A percentile compares a stretch with the other conserved stretches of the same genome.
phyloP scores from a whole-genome alignment of 768 basidiomycete genomes.

The Pleurotus djamor region DNA sequence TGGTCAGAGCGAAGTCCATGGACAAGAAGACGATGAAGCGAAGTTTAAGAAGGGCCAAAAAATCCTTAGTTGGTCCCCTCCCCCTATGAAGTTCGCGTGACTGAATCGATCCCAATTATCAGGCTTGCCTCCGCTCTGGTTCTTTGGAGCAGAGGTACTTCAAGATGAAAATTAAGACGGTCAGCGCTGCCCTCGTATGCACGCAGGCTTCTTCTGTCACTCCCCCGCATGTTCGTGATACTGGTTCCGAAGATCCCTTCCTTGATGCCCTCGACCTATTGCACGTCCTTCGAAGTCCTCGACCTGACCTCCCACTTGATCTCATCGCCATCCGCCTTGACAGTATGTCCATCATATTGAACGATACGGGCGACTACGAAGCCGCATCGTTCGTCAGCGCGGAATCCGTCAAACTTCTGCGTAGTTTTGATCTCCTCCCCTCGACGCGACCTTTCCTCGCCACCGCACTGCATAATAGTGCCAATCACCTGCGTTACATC shows the following conservation, averaged over 20 bases:
- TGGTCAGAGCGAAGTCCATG: not conserved
- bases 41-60: not conserved
- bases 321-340: not conserved
- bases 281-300: not conserved
- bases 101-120: not conserved
- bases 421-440: not conserved
- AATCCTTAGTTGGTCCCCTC: not conserved
- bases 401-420: not conserved
- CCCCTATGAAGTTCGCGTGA: not conserved
- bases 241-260: not conserved
- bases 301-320: not conserved
- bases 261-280: not conserved
- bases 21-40: not conserved
- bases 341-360: not conserved
- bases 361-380: not conserved
- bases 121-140: not conserved
- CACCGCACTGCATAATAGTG: not conserved
- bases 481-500: not conserved
- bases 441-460: not conserved
- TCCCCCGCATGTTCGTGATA: not conserved
- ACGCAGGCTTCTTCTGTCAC: not conserved
- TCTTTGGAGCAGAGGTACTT: not conserved
- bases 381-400: not conserved
- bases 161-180: not conserved
- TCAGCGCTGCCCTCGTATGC: not conserved